Evolutionary conservation across 805 yeast species (phyloP), one percentile per base, ranked within the genome.

Genomic region (Candida khao-thaluensis): DNA sequence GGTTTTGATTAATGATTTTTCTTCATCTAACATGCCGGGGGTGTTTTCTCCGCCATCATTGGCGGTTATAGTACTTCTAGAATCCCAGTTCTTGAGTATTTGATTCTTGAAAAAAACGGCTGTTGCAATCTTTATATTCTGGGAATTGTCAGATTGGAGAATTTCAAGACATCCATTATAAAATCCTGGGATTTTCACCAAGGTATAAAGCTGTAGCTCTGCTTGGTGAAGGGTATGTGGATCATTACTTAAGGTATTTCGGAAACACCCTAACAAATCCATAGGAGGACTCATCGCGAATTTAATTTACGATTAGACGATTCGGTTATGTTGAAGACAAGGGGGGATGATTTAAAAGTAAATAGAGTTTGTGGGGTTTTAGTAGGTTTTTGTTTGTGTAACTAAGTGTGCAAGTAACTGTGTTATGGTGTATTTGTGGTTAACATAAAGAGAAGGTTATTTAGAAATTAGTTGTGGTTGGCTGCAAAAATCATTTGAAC

Each of bases 31-130:
- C 9, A 87, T 78, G 17, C 7, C 26, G 5, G 12, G 26, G 6
- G 7, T 12, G 6, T 14, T 12, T 7, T 7, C 5, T 8, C n/a
- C 12, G 31, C 29, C 7, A 42, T 23, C 5, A 4, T 23, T 23
- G 26, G 26, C n/a, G 35, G 7, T 18, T 40, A 59, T 47, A 33
- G 46, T 54, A 17, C 61, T 59, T 24, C 52, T 50, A 6, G 17
- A 31, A 18, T 40, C 37, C 97, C 97, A 90, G 37, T 76, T 71
- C 25, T 76, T 71, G 11, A 71, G 65, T 16, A 88, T 71, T 41
- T 80, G 72, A 59, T 91, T 90, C 58, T 91, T 91, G 59, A 88
- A 77, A 59, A 79, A 87, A 4, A 91, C 81, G 0, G 93, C 89
- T 2, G 95, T 83, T 9, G 95, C 85, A 35, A 78, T 66, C 49